These are phyloP conservation scores for Fonsecaea nubica DNA, from an alignment of 2,329 filamentous ascomycete genomes.

Conservation along the genomic window DNA sequence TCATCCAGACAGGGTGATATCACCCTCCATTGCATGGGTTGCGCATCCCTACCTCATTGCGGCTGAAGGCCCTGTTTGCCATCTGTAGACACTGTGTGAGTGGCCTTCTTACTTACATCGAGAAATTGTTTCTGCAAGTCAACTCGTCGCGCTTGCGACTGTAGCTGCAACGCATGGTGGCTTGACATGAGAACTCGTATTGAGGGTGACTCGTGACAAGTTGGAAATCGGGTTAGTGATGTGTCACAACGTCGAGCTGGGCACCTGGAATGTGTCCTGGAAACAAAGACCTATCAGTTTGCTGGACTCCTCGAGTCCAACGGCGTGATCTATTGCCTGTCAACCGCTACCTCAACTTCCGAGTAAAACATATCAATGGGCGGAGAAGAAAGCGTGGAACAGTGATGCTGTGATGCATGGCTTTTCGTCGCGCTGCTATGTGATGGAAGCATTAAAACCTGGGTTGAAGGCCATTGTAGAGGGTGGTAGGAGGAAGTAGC, in stretches of 20 bases:
- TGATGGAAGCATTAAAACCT: neutral
- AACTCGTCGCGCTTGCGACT: neutral
- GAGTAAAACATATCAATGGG: neutral
- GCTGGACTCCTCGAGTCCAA: neutral
- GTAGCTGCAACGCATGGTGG: neutral
- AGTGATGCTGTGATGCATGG: neutral
- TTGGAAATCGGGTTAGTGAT: neutral
- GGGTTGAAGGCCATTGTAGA: neutral
- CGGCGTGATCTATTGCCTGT: conserved; percentile 5
- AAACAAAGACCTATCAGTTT: neutral
- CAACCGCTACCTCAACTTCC: neutral
- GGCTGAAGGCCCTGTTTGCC: neutral
- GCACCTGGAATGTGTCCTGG: neutral
- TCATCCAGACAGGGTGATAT: neutral
- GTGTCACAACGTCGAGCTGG: neutral
- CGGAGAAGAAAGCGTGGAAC: neutral
- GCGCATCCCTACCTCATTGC: neutral
- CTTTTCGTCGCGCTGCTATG: neutral
- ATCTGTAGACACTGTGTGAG: neutral
- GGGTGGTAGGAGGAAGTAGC: neutral
- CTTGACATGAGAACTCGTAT: neutral
- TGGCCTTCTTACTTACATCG: neutral
- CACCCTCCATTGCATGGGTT: neutral
- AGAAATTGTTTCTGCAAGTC: neutral
- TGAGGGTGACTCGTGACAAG: neutral